Percentiles rank a stretch among this genome's conserved stretches.
These are phyloP conservation scores for Plasmodium reichenowi DNA, from an alignment of 169 alveolate species.

Conservation along the genomic window DNA sequence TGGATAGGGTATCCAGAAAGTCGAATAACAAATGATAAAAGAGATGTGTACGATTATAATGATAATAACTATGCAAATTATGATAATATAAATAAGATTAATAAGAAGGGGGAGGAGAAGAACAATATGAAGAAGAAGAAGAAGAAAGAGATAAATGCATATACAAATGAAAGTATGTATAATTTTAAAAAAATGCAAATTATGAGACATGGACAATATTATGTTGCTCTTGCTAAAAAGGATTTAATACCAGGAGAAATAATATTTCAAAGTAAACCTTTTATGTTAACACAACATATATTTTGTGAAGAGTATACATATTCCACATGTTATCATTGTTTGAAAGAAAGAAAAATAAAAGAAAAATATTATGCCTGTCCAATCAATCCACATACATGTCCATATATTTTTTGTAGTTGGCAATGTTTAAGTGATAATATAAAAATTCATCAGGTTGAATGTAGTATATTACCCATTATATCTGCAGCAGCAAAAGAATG, in stretches of 20 bases:
- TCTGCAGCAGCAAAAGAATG: constrained; percentile 84
- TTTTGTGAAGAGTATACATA: constrained; percentile 15
- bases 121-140: no score
- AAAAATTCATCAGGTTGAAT: constrained; percentile 89
- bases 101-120: no score
- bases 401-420: constrained; percentile 90
- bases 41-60: background rate
- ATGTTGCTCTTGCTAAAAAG: constrained; percentile 24
- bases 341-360: constrained; percentile 82
- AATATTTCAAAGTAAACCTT: constrained; percentile 32
- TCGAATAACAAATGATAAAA: background rate
- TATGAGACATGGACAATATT: constrained; percentile 18
- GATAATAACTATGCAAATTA: background rate
- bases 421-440: constrained; percentile 88
- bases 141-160: background rate
- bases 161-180: background rate
- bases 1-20: constrained; percentile 25
- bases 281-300: constrained; percentile 36
- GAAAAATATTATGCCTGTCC: constrained; percentile 87
- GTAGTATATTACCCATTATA: constrained; percentile 82
- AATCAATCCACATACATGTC: constrained; percentile 89
- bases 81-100: background rate
- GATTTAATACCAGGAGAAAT: constrained; percentile 62
- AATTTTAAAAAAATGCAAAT: constrained; percentile 5
- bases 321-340: constrained; percentile 90